Base-by-base conservation (phyloP, 2,329 filamentous ascomycete genomes). In the Furcasterigmium furcatum region DNA sequence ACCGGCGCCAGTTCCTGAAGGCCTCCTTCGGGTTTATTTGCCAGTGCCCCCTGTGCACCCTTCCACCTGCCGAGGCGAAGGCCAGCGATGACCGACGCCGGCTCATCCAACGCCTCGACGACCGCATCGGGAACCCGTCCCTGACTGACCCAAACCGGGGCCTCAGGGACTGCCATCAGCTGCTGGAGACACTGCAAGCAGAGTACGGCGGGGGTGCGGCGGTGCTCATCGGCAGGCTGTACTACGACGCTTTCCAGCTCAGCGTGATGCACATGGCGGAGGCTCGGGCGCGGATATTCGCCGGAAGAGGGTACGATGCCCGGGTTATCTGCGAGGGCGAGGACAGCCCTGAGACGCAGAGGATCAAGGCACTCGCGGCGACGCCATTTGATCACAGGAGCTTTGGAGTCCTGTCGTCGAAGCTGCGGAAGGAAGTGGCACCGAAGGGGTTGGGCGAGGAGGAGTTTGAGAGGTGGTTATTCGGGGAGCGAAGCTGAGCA, bases 1-100 rank as follows among this genome's bases (percentile, higher is more conserved):
- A 49, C 48, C 64, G 70, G 5, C 48, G 57, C n/a, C 34, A 48
- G 9, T 54, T 58, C 30, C 56, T 71, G n/a, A 42, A 54, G 19
- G n/a, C 42, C 13, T 58, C 55, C 7, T 73, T 69, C 68, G 65
- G 66, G 35, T 72, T 72, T 53, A 45, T 57, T 18, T 73, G 70
- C 57, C 52, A 58, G 22, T 73, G 70, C 56, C 57, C 63, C 45
- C 48, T 57, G 19, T 73, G 70, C 58, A 58, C 52, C 14, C 55
- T 61, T 42, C 54, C 55, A 8, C 16, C 45, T 10, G 46, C 55
- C 12, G 47, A 59, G 39, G 41, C 54, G 3, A 48, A 44, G 4
- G 65, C 60, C 5, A 70, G 68, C 19, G 68, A 73, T 53, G 51
- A 48, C 18, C 61, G 68, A 30, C 60, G 72, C 41, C 43, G 36